Evolutionary conservation across 768 basidiomycete genomes (phyloP).

Genomic region (Daedalea quercina): DNA sequence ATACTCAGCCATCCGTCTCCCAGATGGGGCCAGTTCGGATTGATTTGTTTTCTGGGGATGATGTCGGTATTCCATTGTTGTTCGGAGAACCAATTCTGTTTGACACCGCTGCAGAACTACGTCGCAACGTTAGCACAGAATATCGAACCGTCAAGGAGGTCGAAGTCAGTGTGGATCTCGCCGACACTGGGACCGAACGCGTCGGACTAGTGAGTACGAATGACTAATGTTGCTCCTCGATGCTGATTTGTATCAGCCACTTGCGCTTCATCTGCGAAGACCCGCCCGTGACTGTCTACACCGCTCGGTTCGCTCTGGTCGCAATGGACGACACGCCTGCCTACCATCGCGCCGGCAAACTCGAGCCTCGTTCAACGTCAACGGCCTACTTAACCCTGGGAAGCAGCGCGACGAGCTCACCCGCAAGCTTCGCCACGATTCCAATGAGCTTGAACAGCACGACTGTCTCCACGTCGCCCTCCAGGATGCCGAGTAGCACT

Average conservation of each 20-base stretch:
- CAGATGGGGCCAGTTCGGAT: constrained; percentile 39
- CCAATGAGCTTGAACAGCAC: background rate
- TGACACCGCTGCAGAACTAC: constrained; percentile 27
- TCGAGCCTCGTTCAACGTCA: background rate
- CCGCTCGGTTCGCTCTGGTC: constrained; percentile 43
- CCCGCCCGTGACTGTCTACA: constrained; percentile 34
- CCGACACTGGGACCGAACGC: constrained; percentile 17
- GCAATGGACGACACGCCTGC: constrained; percentile 12
- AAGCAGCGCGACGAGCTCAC: background rate
- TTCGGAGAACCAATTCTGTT: background rate
- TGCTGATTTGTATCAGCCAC: constrained; percentile 14
- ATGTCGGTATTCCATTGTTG: constrained; percentile 26
- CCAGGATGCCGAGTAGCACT: background rate
- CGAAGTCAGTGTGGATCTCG: constrained; percentile 24
- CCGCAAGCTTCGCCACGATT: background rate
- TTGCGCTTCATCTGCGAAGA: constrained; percentile 26
- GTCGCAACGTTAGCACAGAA: constrained; percentile 37
- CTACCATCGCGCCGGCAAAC: constrained; percentile 5
- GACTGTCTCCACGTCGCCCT: background rate
- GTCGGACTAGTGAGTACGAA: constrained; percentile 26
- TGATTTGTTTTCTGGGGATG: constrained; percentile 37
- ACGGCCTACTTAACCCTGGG: background rate
- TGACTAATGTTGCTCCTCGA: background rate
- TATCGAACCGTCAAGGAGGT: constrained; percentile 30
- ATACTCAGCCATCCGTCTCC: constrained; percentile 30